Conservation (phyloP, 805 yeast species). For the Clavispora santaluciae region DNA sequence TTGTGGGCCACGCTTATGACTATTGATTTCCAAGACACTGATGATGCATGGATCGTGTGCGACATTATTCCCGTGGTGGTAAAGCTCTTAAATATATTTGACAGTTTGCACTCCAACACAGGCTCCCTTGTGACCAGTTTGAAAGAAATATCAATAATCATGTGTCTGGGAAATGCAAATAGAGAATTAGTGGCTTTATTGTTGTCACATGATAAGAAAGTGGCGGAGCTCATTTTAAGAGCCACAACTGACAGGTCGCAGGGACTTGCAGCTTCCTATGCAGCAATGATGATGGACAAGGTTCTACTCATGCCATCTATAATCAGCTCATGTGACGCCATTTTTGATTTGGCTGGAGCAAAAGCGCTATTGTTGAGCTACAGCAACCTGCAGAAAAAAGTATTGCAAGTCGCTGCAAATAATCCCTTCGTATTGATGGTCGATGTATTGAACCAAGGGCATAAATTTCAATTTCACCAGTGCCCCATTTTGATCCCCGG, state of each 20-base stretch:
- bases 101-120: not conserved
- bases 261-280: not conserved
- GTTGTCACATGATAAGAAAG: not conserved
- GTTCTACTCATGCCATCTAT: not conserved
- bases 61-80: not conserved
- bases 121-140: not conserved
- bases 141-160: not conserved
- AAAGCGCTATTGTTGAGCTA: not conserved
- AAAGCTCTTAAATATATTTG: not conserved
- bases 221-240: not conserved
- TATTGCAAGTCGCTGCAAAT: slow-evolving; percentile 7
- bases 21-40: not conserved
- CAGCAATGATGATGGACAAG: not conserved
- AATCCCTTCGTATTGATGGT: slow-evolving; percentile 9
- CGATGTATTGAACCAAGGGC: slow-evolving; percentile 12
- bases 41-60: not conserved
- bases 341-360: not conserved
- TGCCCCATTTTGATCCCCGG: slow-evolving; percentile 5
- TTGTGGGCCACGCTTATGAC: not conserved
- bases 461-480: not conserved
- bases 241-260: not conserved
- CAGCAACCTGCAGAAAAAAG: not conserved
- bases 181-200: not conserved
- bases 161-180: not conserved
- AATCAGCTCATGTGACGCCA: not conserved